phyloP scores from a whole-genome alignment of 192 early-diverging fungal genomes.

The Backusella psychrophila region DNA sequence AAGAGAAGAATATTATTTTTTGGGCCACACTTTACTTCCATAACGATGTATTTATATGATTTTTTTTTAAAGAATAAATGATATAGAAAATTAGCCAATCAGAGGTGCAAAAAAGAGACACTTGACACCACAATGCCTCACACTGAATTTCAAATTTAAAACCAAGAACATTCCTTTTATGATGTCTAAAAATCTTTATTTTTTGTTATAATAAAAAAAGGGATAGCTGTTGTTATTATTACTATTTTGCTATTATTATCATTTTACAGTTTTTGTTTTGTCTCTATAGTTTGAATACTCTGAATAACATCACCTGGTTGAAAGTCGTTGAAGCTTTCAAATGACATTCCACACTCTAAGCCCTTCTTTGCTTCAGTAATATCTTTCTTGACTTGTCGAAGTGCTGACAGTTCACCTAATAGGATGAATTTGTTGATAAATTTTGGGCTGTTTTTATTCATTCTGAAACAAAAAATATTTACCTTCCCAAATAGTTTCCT shows the following conservation, averaged over 20 bases:
- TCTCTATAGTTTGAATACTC: conserved; percentile 57
- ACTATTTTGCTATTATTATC: neutral
- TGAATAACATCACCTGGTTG: conserved; percentile 83
- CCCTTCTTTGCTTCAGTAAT: conserved; percentile 88
- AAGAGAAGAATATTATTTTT: neutral
- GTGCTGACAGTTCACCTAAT: conserved; percentile 61
- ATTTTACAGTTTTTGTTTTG: conserved; percentile 46
- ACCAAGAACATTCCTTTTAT: conserved; percentile 1
- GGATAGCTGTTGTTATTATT: neutral
- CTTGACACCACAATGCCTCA: neutral
- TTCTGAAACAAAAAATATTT: conserved; percentile 28
- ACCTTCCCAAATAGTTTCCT: conserved; percentile 72
- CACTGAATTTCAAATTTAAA: neutral
- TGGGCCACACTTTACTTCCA: neutral
- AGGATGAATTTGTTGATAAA: neutral
- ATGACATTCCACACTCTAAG: conserved; percentile 92
- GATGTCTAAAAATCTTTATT: conserved; percentile 1
- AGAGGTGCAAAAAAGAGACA: neutral
- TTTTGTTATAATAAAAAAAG: neutral
- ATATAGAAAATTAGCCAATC: neutral
- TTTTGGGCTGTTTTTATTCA: neutral
- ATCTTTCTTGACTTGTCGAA: conserved; percentile 90
- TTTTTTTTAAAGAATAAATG: neutral
- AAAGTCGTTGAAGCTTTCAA: conserved; percentile 80
- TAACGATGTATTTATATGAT: neutral